Conservation (phyloP, 2,329 filamentous ascomycete genomes). For the Fusarium fujikuroi region DNA sequence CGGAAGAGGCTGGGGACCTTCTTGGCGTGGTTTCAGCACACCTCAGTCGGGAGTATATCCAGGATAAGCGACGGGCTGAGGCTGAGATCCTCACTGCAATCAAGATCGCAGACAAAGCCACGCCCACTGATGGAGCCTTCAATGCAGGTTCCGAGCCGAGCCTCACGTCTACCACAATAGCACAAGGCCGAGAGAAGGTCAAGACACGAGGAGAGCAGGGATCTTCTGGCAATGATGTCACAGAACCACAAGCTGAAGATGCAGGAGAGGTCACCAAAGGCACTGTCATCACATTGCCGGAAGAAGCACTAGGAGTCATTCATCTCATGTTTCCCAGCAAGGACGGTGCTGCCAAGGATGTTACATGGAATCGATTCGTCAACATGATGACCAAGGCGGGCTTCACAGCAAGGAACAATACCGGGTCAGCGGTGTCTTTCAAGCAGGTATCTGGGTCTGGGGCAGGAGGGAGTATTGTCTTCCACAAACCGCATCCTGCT, state of each 20-base stretch:
- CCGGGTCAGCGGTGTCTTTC: not conserved
- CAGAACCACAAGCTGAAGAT: not conserved
- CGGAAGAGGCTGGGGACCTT: not conserved
- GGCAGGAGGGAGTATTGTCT: not conserved
- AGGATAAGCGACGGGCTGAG: rapidly evolving
- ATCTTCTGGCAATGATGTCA: not conserved
- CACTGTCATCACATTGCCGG: rapidly evolving
- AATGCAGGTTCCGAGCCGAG: rapidly evolving
- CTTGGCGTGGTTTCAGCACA: rapidly evolving
- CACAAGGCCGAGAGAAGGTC: not conserved
- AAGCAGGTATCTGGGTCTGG: not conserved
- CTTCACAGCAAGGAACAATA: not conserved
- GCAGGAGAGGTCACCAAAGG: rapidly evolving
- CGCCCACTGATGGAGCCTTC: rapidly evolving
- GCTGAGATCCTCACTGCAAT: not conserved
- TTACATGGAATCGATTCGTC: not conserved
- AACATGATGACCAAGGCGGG: rapidly evolving
- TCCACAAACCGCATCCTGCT: not conserved
- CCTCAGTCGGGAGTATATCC: not conserved
- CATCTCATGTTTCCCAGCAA: not conserved
- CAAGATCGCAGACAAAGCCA: rapidly evolving
- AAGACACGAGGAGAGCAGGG: not conserved
- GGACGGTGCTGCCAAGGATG: rapidly evolving
- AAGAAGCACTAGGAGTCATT: not conserved
- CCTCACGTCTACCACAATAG: rapidly evolving